Evolutionary conservation across 2,329 filamentous ascomycete species (phyloP).

Genomic region (Albophoma yamanashiensis): DNA sequence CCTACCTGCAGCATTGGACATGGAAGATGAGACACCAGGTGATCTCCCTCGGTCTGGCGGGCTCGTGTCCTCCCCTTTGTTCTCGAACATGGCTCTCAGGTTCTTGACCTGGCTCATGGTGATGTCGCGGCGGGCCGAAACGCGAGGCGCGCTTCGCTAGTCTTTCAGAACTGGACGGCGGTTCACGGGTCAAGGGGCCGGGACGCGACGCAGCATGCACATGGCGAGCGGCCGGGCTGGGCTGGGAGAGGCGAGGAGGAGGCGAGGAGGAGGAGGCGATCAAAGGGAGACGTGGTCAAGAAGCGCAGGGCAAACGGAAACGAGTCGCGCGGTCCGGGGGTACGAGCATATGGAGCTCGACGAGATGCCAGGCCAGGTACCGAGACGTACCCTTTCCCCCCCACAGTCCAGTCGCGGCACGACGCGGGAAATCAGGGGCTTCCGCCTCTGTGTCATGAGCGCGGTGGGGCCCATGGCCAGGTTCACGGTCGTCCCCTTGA

Average conservation of each 20-base stretch:
- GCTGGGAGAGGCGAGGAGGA: neutral
- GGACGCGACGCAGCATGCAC: neutral
- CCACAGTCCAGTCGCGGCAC: neutral
- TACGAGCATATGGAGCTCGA: neutral
- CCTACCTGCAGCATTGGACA: constrained; percentile 11
- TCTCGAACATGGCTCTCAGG: constrained; percentile 72
- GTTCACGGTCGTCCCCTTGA: neutral
- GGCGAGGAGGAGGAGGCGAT: neutral
- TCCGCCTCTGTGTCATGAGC: neutral
- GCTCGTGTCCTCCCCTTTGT: constrained; percentile 53
- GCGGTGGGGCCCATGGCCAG: constrained; percentile 2
- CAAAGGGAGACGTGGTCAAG: neutral
- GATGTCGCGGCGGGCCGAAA: constrained; percentile 11
- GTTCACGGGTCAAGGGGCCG: neutral
- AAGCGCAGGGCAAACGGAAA: neutral
- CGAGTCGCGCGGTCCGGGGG: neutral
- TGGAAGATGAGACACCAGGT: constrained; percentile 37
- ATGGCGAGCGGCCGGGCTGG: neutral
- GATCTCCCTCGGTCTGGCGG: constrained; percentile 61
- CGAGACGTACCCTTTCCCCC: neutral
- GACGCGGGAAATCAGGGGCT: neutral
- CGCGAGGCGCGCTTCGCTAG: neutral
- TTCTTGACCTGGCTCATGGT: constrained; percentile 61
- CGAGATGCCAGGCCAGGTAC: constrained; percentile 1
- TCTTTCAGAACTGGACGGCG: neutral